Base-by-base conservation (phyloP, 106 monocot genomes). In the Dendrobium catenatum region DNA sequence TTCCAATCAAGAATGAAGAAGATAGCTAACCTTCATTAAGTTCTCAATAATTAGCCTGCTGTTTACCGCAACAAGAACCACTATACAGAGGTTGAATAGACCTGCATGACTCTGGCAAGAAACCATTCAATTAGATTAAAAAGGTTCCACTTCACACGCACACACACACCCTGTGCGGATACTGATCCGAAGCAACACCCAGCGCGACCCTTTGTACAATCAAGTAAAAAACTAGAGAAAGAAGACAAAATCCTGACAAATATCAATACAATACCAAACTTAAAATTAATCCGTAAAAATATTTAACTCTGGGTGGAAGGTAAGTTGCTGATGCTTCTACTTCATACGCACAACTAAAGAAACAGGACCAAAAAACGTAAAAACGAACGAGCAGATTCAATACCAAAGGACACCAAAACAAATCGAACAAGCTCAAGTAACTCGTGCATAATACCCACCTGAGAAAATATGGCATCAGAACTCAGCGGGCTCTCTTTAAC, bases 401-500 rank as follows among this genome's bases (percentile, higher is more conserved):
- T 10, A 68, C 6, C 68, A 68, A 29, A 68, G 5, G 1, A 2
- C 29, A 37, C 11, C 73, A 17, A 73, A 40, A 11, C 33, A 42
- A 73, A 73, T 27, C 24, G 70, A 29, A 70, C 29, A 15, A 70
- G 4, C 70, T 9, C 29, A 3, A 70, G 29, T 70, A 74, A 9
- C 20, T 5, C 17, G 43, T 74, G 13, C 20, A 1, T n/a, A 42
- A 20, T 4, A n/a, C 40, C 72, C 1, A 95, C 96, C 91, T 96
- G 96, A 49, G 82, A 84, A 70, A 96, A 96, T 77, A 98, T 98
- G 9, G 89, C 89, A 78, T 91, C 94, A 4, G 94, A 94, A 61
- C 97, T 98, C 29, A 98, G 86, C 6, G 97, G 97, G 77, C 97
- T 98, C 85, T 98, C 97, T 83, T 86, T 98, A 51, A 93, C 81